Conservation (phyloP, 1,139 yeast species). For the Protomyces gravidus region DNA sequence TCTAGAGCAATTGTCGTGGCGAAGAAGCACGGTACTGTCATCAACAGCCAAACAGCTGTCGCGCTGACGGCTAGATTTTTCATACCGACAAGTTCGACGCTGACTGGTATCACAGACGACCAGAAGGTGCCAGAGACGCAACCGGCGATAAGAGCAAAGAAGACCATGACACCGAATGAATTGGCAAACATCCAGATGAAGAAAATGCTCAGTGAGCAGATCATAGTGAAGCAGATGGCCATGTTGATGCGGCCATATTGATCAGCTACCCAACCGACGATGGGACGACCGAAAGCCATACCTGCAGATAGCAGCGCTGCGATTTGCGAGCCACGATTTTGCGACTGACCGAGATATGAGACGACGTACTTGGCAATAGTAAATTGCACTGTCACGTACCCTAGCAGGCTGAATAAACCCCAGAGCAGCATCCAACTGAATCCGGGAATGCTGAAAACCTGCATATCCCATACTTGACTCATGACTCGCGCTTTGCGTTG, state of each 20-base stretch:
- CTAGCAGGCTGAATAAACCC: slow-evolving; percentile 55
- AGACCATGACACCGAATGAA: slow-evolving; percentile 51
- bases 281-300: slow-evolving; percentile 63
- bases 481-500: slow-evolving; percentile 35
- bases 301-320: slow-evolving; percentile 63
- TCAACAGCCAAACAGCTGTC: slow-evolving; percentile 53
- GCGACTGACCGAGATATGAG: slow-evolving; percentile 51
- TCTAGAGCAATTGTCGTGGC: slow-evolving; percentile 40
- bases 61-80: slow-evolving; percentile 56
- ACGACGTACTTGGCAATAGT: slow-evolving; percentile 60
- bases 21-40: slow-evolving; percentile 48
- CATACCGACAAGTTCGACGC: slow-evolving; percentile 50
- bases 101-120: slow-evolving; percentile 42
- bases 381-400: slow-evolving; percentile 58
- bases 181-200: slow-evolving; percentile 64
- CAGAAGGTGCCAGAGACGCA: slow-evolving; percentile 52
- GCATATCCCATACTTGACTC: slow-evolving; percentile 39
- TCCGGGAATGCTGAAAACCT: slow-evolving; percentile 43
- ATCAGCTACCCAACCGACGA: slow-evolving; percentile 58
- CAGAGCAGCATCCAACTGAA: slow-evolving; percentile 50
- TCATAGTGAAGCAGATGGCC: slow-evolving; percentile 42
- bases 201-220: slow-evolving; percentile 38
- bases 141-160: slow-evolving; percentile 50
- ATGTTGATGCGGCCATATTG: slow-evolving; percentile 55
- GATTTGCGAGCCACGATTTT: slow-evolving; percentile 54